Evolutionary conservation across 1,284 basidiomycete genomes (phyloP), one percentile per base, ranked within the genome.

Genomic region (Austroboletus niveus): DNA sequence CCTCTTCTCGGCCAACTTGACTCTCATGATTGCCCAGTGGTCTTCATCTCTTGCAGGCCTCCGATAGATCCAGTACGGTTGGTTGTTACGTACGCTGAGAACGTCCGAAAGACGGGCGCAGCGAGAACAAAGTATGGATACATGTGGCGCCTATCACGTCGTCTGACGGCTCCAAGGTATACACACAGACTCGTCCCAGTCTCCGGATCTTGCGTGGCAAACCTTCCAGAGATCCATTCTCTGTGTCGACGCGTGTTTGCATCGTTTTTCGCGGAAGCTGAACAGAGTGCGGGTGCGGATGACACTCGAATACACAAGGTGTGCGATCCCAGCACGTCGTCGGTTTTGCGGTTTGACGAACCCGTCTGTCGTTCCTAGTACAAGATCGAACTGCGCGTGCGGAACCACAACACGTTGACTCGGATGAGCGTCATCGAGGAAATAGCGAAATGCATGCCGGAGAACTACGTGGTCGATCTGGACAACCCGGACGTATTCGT

Each of bases 31-130:
- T 8, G n/a, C 36, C 8, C 10, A 55, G 89, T 91, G 14, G 72
- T 89, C 20, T 92, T 90, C 66, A 86, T 92, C 47, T 83, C 87
- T 8, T 90, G 87, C 67, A 85, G 80, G 65, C 72, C 81, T 3
- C 89, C 89, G 0, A 75, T 90, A 32, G 84, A 92, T 61, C 89
- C 90, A 0, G 84, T 91, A n/a, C 70, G 79, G 55, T 70, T 92
- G 10, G 79, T 89, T n/a, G 63, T 77, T 31, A 78, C 77, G 41
- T 81, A 89, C 58, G 73, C 90, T 6, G 72, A 82, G 50, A 81
- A 81, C 48, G 78, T 91, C 2, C 69, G 81, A 52, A 69, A 68
- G 17, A 85, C 84, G 1, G 87, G 87, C 1, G 69, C 82, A 5
- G 79, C 85, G 2, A 76, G 78, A 42, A 89, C 88, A 41, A 76